phyloP scores from a whole-genome alignment of 2,329 filamentous ascomycete genomes.

The Tolypocladium endophyticum region DNA sequence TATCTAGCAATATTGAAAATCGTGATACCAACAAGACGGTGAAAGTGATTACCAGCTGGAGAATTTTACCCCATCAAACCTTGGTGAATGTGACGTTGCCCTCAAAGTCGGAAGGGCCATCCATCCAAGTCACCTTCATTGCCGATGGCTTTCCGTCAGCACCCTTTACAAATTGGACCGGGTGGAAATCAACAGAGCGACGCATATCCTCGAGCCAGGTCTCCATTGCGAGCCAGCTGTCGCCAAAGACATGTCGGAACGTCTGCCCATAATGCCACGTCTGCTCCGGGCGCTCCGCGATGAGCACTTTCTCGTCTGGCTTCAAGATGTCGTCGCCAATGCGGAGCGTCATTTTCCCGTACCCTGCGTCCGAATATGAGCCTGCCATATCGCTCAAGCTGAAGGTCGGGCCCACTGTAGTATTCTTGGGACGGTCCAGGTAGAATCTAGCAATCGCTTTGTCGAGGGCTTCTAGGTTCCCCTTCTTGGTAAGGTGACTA shows the following conservation, averaged over 20 bases:
- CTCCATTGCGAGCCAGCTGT: conserved; percentile 14
- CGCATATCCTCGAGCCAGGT: neutral
- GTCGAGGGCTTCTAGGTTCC: conserved; percentile 10
- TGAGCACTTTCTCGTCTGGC: conserved; percentile 9
- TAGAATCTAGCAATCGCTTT: conserved; percentile 24
- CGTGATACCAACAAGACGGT: too few relatives aligned
- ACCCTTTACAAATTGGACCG: conserved; percentile 7
- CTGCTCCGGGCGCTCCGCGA: conserved; percentile 11
- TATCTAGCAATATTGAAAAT: too few relatives aligned
- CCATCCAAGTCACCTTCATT: conserved; percentile 1
- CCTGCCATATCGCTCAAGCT: conserved; percentile 23
- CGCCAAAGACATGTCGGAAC: conserved; percentile 16
- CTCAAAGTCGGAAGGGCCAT: too few relatives aligned
- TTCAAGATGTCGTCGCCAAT: conserved; percentile 5
- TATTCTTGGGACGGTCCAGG: conserved; percentile 22
- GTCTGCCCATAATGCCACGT: conserved; percentile 11
- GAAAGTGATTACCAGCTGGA: too few relatives aligned
- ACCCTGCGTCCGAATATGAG: conserved; percentile 33
- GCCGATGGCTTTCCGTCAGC: neutral
- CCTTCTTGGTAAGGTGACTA: conserved; percentile 1
- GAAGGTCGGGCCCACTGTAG: conserved; percentile 22
- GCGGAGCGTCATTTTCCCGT: conserved; percentile 16
- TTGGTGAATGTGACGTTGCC: neutral
- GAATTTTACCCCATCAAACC: too few relatives aligned
- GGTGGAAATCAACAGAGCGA: conserved; percentile 1